phyloP scores from a whole-genome alignment of 768 basidiomycete genomes.

The Boletus tylopilopsis region DNA sequence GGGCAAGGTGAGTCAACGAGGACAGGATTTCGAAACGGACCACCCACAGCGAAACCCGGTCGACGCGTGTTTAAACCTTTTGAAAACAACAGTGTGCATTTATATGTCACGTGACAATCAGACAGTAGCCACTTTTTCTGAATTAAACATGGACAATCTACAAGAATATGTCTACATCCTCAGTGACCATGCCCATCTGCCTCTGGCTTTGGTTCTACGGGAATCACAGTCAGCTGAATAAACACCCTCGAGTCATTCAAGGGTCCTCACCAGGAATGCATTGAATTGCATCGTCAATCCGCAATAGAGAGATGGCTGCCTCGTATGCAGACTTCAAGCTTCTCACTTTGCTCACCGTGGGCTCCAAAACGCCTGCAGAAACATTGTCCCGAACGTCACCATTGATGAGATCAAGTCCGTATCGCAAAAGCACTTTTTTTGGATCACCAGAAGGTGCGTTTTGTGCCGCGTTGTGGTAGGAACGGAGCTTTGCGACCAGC shows the following conservation, averaged over 20 bases:
- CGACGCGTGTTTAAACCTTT: slow-evolving; percentile 21
- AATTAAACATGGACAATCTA: slow-evolving; percentile 5
- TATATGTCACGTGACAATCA: slow-evolving; percentile 28
- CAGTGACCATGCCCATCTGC: slow-evolving; percentile 76
- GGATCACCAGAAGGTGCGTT: slow-evolving; percentile 88
- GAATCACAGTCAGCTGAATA: slow-evolving; percentile 16
- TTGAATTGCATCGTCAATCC: slow-evolving; percentile 96
- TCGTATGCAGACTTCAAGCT: slow-evolving; percentile 97
- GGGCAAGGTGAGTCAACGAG: slow-evolving; percentile 5
- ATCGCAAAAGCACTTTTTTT: slow-evolving; percentile 85
- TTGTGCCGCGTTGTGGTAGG: slow-evolving; percentile 96
- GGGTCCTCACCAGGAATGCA: slow-evolving; percentile 71
- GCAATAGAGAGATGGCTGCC: slow-evolving; percentile 88
- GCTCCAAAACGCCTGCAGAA: slow-evolving; percentile 89
- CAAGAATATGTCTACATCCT: slow-evolving; percentile 11
- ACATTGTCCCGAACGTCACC: slow-evolving; percentile 96
- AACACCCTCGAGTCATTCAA: neutral
- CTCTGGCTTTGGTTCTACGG: slow-evolving; percentile 66
- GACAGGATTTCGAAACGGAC: slow-evolving; percentile 21
- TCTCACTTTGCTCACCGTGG: slow-evolving; percentile 95
- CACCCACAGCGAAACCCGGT: slow-evolving; percentile 6
- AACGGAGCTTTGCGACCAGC: slow-evolving; percentile 92
- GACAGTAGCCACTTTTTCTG: neutral
- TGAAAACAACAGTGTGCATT: slow-evolving; percentile 18
- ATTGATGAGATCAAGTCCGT: slow-evolving; percentile 91